Percentiles rank a stretch among this genome's conserved stretches.
phyloP scores from a whole-genome alignment of 2,329 filamentous ascomycete genomes.

The Alternaria sp. region DNA sequence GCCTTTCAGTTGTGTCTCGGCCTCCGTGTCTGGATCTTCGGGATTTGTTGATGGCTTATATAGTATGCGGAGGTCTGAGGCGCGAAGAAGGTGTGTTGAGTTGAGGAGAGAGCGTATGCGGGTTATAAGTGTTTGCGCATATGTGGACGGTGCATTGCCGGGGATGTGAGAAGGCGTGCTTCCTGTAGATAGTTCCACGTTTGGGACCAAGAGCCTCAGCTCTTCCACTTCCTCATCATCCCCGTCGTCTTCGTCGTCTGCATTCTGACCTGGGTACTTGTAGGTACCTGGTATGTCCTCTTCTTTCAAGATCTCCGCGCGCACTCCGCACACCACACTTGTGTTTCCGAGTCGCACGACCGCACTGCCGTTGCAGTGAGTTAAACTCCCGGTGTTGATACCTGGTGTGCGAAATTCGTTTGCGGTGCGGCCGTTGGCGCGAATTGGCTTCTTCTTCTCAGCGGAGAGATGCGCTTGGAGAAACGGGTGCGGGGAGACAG shows the following conservation, averaged over 20 bases:
- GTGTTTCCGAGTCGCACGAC: conserved; percentile 90
- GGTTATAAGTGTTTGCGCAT: conserved; percentile 86
- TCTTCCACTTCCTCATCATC: conserved; percentile 53
- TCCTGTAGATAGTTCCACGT: conserved; percentile 90
- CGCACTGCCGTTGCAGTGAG: conserved; percentile 88
- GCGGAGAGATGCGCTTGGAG: conserved; percentile 87
- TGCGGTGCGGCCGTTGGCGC: conserved; percentile 82
- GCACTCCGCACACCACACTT: conserved; percentile 91
- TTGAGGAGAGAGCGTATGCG: conserved; percentile 80
- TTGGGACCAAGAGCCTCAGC: conserved; percentile 83
- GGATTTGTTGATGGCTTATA: conserved; percentile 60
- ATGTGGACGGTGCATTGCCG: conserved; percentile 77
- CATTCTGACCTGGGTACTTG: conserved; percentile 25
- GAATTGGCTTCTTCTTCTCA: conserved; percentile 63
- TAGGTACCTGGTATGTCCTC: conserved; percentile 74
- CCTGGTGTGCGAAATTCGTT: conserved; percentile 74
- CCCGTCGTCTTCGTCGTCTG: conserved; percentile 24
- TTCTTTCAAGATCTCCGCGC: conserved; percentile 82
- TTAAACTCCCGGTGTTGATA: conserved; percentile 82
- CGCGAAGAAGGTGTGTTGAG: conserved; percentile 70
- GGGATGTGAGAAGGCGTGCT: conserved; percentile 87
- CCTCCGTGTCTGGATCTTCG: conserved; percentile 58
- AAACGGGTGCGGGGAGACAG: conserved; percentile 87
- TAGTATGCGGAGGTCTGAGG: conserved; percentile 76
- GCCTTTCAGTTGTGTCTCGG: conserved; percentile 70